These are phyloP conservation scores for Ustilago shanxiensis DNA, from an alignment of 1,284 basidiomycete genomes.

Conservation along the genomic window DNA sequence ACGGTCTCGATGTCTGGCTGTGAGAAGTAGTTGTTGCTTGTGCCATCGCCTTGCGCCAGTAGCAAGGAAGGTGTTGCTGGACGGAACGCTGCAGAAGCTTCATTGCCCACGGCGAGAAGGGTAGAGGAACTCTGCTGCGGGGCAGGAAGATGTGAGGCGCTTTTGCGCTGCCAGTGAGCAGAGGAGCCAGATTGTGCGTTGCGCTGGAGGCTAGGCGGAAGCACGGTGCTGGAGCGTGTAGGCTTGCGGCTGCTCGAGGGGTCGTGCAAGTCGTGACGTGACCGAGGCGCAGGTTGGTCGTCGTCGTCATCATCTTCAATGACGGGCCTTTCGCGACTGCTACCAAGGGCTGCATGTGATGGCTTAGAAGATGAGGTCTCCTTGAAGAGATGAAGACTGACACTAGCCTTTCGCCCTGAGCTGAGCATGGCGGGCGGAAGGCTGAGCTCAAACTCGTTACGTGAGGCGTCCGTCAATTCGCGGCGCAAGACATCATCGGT, in stretches of 20 bases:
- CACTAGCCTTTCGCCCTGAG: conserved; percentile 63
- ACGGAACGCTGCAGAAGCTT: conserved; percentile 9
- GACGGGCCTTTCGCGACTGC: conserved; percentile 28
- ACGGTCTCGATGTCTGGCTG: conserved; percentile 1
- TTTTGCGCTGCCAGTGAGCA: conserved; percentile 5
- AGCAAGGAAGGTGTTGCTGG: conserved; percentile 48
- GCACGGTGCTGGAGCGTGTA: conserved; percentile 21
- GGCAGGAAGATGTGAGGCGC: not conserved
- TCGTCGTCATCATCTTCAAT: conserved; percentile 19
- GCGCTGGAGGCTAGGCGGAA: conserved; percentile 20
- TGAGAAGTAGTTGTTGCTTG: conserved; percentile 18
- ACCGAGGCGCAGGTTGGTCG: not conserved
- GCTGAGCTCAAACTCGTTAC: conserved; percentile 42
- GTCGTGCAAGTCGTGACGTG: conserved; percentile 16
- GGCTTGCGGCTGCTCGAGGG: conserved; percentile 18
- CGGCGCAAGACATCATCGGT: conserved; percentile 25
- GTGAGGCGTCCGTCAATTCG: conserved; percentile 29
- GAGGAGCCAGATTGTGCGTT: conserved; percentile 8
- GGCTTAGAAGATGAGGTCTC: conserved; percentile 56
- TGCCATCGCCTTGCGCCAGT: conserved; percentile 21
- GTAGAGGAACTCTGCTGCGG: conserved; percentile 3
- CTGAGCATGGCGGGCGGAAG: conserved; percentile 57
- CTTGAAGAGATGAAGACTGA: conserved; percentile 64
- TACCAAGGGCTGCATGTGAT: conserved; percentile 27
- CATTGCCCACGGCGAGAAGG: conserved; percentile 9